Evolutionary conservation across 2,329 filamentous ascomycete genomes (phyloP).

Genomic region (Hypoxylon sp.): DNA sequence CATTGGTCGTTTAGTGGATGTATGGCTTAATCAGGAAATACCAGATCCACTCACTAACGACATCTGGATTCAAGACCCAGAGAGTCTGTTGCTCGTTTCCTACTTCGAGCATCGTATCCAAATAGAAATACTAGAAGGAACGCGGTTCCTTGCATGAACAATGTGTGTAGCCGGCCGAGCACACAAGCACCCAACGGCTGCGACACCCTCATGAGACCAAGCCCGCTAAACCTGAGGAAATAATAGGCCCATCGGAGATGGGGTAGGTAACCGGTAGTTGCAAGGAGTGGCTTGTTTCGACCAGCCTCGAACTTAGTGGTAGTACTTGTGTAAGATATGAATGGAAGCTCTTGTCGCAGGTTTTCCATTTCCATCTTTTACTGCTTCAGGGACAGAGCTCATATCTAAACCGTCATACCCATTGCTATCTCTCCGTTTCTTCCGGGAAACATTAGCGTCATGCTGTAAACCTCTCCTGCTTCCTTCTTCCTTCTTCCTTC

Average conservation of each 20-base stretch:
- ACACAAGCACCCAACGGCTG: conserved; percentile 43
- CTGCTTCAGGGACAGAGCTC: conserved; percentile 17
- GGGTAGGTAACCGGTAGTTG: conserved; percentile 42
- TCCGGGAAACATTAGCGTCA: not conserved
- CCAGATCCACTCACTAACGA: not conserved
- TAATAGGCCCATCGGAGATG: conserved; percentile 40
- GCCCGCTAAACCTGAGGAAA: conserved; percentile 35
- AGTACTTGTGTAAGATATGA: conserved; percentile 45
- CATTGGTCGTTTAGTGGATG: conserved; percentile 26
- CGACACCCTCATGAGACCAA: conserved; percentile 32
- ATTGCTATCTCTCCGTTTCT: not conserved
- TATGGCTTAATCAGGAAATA: conserved; percentile 26
- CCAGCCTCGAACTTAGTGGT: conserved; percentile 36
- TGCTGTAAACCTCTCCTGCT: conserved; percentile 8
- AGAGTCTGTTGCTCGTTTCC: not conserved
- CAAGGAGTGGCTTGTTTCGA: conserved; percentile 20
- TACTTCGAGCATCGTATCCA: conserved; percentile 9
- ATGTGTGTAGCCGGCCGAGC: conserved; percentile 36
- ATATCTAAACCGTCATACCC: conserved; percentile 36
- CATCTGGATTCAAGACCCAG: not conserved
- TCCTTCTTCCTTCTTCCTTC: too few relatives aligned
- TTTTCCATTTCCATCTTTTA: conserved; percentile 15
- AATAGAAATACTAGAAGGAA: conserved; percentile 23
- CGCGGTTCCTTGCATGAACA: conserved; percentile 36
- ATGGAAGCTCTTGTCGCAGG: conserved; percentile 24